These are phyloP conservation scores for Hymenoscyphus albidus DNA, from an alignment of 2,329 filamentous ascomycete genomes.

Conservation along the genomic window DNA sequence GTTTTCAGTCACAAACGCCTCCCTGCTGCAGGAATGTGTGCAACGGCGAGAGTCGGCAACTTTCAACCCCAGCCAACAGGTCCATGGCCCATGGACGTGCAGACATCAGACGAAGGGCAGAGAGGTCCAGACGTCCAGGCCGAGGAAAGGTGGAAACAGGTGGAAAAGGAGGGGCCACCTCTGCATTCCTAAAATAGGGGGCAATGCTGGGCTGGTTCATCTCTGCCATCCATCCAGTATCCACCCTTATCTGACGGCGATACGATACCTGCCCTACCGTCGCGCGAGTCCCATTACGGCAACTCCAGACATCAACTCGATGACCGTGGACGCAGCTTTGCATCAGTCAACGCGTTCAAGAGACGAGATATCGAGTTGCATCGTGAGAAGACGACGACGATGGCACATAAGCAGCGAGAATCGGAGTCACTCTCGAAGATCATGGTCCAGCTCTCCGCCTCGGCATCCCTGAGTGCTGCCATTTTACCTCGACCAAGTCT, in stretches of 20 bases:
- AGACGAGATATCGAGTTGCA: not conserved
- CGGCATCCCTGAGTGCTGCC: not conserved
- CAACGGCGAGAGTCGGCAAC: not conserved
- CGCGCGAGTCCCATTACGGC: not conserved
- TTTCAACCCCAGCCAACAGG: not conserved
- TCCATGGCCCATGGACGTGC: not conserved
- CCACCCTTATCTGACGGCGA: not conserved
- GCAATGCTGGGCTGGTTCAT: not conserved
- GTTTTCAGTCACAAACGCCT: conserved; percentile 1
- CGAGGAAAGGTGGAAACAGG: conserved; percentile 1
- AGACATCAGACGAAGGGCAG: not conserved
- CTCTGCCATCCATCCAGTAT: too few species aligned
- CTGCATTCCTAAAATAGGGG: not conserved
- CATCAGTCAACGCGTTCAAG: not conserved
- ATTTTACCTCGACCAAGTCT: not conserved
- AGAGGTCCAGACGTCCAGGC: too few species aligned
- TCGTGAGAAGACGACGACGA: not conserved
- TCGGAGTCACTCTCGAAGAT: not conserved
- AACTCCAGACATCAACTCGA: not conserved
- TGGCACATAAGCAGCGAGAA: not conserved
- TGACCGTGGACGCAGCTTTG: not conserved
- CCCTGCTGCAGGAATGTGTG: not conserved
- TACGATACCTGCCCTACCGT: not conserved
- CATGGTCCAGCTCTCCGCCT: not conserved
- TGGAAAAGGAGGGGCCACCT: conserved; percentile 1